These are phyloP conservation scores for Colletotrichum sp. DNA, from an alignment of 2,329 filamentous ascomycete genomes.

Conservation along the genomic window DNA sequence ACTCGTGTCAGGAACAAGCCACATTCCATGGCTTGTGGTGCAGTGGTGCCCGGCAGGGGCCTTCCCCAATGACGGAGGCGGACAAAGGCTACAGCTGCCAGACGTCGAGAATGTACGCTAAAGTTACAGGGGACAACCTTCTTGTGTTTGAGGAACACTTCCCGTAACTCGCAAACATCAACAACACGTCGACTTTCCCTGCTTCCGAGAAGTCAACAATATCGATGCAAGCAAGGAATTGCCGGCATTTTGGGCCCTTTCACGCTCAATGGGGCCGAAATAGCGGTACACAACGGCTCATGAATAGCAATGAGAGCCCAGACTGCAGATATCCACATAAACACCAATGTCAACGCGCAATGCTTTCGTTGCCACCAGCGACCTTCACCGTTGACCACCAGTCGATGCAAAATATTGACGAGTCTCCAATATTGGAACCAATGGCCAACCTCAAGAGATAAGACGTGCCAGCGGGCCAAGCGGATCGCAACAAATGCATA, in stretches of 20 bases:
- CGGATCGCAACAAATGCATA: neutral
- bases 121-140: constrained; percentile 6
- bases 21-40: constrained; percentile 9
- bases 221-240: neutral
- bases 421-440: neutral
- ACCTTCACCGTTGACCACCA: neutral
- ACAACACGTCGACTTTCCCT: neutral
- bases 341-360: neutral
- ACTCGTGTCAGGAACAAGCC: constrained; percentile 18
- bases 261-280: neutral
- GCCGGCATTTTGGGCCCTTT: neutral
- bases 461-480: neutral
- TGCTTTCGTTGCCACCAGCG: neutral
- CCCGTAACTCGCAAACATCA: neutral
- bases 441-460: neutral
- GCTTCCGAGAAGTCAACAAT: neutral
- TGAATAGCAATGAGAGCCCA: neutral
- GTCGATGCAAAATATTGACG: neutral
- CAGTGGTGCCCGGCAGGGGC: constrained; percentile 1
- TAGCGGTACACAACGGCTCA: neutral
- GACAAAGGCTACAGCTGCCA: neutral
- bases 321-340: neutral
- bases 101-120: neutral
- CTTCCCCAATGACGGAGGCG: constrained; percentile 2
- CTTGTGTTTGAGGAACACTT: neutral